A percentile compares a stretch with the other conserved stretches of the same genome.
phyloP scores from a whole-genome alignment of 2,329 filamentous ascomycete genomes.

The Ophiostoma pallidulum region DNA sequence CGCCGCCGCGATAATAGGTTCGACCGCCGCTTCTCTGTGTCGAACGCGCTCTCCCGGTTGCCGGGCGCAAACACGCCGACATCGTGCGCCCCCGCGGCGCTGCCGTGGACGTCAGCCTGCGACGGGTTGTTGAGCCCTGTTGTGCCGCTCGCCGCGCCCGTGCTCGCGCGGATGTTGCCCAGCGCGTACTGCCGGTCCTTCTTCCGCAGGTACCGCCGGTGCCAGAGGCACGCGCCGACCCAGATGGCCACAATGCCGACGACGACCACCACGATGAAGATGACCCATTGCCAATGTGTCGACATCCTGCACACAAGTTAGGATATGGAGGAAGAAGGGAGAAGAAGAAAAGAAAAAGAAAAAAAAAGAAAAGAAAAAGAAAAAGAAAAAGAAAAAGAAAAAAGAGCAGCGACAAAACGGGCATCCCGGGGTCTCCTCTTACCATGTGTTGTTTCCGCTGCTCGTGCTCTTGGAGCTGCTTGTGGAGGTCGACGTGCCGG shows the following conservation, averaged over 20 bases:
- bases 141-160: conserved; percentile 24
- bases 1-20: conserved; percentile 4
- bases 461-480: background rate
- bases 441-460: conserved; percentile 9
- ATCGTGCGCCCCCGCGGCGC: conserved; percentile 15
- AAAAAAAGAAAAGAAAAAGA: background rate
- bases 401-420: no score
- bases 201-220: conserved; percentile 63
- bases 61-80: conserved; percentile 31
- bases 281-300: conserved; percentile 68
- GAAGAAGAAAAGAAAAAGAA: background rate
- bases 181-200: conserved; percentile 49
- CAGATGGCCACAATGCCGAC: conserved; percentile 59
- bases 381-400: background rate
- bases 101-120: conserved; percentile 24
- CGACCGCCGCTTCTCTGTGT: conserved; percentile 22
- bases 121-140: conserved; percentile 21
- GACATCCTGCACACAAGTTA: conserved; percentile 44
- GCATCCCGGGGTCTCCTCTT: background rate
- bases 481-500: background rate
- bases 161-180: conserved; percentile 26
- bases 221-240: conserved; percentile 59
- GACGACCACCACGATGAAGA: conserved; percentile 68
- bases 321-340: background rate
- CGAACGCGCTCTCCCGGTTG: conserved; percentile 39